Conservation (phyloP, 148 eudicot species). For the Arctostaphylos glauca region DNA sequence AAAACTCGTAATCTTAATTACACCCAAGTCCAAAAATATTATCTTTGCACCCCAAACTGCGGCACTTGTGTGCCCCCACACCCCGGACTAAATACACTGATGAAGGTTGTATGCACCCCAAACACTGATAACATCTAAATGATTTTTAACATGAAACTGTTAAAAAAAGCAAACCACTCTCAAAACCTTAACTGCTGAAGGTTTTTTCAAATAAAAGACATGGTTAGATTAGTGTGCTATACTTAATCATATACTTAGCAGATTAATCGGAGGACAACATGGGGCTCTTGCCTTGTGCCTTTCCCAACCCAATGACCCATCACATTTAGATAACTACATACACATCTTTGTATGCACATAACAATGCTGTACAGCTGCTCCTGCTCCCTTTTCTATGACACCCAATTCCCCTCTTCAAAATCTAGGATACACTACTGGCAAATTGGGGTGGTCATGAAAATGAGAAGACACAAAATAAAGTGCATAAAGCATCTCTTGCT, state of each 20-base stretch:
- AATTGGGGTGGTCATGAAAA: not conserved
- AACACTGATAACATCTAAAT: too few relatives aligned
- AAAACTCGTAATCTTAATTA: too few relatives aligned
- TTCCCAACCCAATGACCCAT: not conserved
- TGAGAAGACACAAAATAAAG: conserved; percentile 2
- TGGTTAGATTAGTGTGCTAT: too few relatives aligned
- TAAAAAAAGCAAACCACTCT: too few relatives aligned
- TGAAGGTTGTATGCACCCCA: too few relatives aligned
- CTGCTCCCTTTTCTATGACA: not conserved
- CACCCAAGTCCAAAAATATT: too few relatives aligned
- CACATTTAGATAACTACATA: not conserved
- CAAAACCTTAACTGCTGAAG: too few relatives aligned
- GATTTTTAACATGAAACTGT: too few relatives aligned
- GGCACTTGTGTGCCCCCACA: too few relatives aligned
- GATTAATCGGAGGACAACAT: not conserved
- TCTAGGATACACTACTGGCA: not conserved
- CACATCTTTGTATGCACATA: not conserved
- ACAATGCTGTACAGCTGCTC: not conserved
- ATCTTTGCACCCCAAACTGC: too few relatives aligned
- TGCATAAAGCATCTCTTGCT: not conserved
- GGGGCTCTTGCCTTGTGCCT: not conserved
- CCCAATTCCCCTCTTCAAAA: not conserved
- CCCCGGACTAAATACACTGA: too few relatives aligned
- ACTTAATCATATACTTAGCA: not conserved
- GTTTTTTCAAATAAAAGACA: too few relatives aligned